These are phyloP conservation scores for Diplocarpon mali DNA, from an alignment of 2,329 filamentous ascomycete species.

Conservation along the genomic window DNA sequence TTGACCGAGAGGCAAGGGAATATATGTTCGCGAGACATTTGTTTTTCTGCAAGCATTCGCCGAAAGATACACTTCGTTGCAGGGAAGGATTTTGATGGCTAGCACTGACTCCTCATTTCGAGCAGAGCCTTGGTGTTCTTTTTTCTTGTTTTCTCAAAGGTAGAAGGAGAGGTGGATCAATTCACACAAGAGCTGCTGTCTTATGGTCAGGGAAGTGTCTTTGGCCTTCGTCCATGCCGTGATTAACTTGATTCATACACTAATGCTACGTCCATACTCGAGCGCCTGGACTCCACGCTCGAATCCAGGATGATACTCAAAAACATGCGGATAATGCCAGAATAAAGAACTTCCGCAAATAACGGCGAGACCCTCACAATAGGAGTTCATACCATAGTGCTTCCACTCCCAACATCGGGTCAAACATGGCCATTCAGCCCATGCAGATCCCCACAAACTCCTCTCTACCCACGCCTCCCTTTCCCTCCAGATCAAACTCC, in stretches of 20 bases:
- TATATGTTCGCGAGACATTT: constrained; percentile 7
- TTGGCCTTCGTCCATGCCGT: too few relatives aligned
- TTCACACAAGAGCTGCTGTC: background rate
- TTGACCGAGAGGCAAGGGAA: constrained; percentile 4
- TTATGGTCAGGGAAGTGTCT: too few relatives aligned
- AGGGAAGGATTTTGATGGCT: constrained; percentile 7
- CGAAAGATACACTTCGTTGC: constrained; percentile 15
- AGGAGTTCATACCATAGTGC: background rate
- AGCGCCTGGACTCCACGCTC: constrained; percentile 3
- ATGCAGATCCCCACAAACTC: constrained; percentile 42
- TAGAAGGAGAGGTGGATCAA: background rate
- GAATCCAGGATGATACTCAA: background rate
- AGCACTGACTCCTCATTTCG: background rate
- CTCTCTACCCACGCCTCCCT: constrained; percentile 63
- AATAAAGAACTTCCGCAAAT: background rate
- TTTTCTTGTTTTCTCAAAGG: background rate
- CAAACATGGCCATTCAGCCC: constrained; percentile 17
- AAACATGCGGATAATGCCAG: background rate
- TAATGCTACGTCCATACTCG: background rate
- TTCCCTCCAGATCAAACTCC: constrained; percentile 91
- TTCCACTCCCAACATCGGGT: background rate
- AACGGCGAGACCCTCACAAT: background rate
- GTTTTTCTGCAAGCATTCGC: constrained; percentile 13
- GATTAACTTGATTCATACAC: too few relatives aligned
- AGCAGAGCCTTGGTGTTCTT: background rate